These are phyloP conservation scores for Yamadazyma atmosphaerica DNA, from an alignment of 1,139 yeast genomes.

Conservation along the genomic window DNA sequence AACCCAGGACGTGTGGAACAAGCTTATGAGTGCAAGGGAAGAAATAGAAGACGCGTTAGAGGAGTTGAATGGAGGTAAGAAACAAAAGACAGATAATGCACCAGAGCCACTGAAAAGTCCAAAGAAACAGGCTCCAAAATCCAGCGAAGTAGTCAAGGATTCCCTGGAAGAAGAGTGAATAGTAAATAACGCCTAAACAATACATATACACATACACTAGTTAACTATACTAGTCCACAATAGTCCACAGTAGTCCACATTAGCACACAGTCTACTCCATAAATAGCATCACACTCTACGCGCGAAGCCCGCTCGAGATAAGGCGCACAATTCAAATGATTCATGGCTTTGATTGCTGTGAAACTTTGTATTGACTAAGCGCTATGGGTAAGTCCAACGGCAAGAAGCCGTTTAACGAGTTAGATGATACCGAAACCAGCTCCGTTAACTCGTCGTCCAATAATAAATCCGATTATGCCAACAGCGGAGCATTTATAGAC, in stretches of 20 bases:
- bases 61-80: conserved; percentile 31
- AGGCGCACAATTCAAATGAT: too few species aligned
- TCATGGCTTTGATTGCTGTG: too few species aligned
- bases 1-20: conserved; percentile 68
- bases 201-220: too few species aligned
- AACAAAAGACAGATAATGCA: neutral
- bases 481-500: conserved; percentile 30
- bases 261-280: too few species aligned
- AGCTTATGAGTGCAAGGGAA: conserved; percentile 51
- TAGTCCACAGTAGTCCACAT: too few species aligned
- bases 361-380: too few species aligned
- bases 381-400: too few species aligned
- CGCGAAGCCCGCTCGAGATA: too few species aligned
- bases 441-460: conserved; percentile 7
- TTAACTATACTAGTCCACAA: too few species aligned
- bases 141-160: neutral
- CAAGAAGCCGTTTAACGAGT: too few species aligned
- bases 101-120: neutral
- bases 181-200: neutral
- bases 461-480: conserved; percentile 4
- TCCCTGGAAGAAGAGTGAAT: neutral
- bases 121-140: too few species aligned
- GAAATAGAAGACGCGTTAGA: conserved; percentile 62
- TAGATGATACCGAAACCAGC: neutral
- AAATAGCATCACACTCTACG: too few species aligned